Evolutionary conservation across 495 filamentous ascomycete genomes (phyloP).

Genomic region (Thermochaetoides thermophila): DNA sequence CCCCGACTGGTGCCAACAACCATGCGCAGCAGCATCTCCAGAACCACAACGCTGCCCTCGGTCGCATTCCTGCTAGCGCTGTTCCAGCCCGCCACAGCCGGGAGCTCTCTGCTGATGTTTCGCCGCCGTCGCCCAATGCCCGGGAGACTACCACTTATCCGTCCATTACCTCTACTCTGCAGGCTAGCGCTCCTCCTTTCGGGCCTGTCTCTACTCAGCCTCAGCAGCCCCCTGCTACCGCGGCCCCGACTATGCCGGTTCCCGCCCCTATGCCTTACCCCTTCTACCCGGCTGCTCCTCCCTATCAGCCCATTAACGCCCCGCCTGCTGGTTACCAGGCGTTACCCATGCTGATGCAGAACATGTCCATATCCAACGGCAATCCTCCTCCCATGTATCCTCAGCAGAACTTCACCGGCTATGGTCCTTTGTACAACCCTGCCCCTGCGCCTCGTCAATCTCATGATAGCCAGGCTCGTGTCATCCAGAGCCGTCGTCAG

Average conservation of each 20-base stretch:
- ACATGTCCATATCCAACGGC: slow-evolving; percentile 34
- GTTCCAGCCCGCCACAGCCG: slow-evolving; percentile 50
- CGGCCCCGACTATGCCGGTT: slow-evolving; percentile 21
- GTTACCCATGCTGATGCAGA: slow-evolving; percentile 48
- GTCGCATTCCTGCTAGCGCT: slow-evolving; percentile 53
- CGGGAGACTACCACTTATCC: slow-evolving; percentile 36
- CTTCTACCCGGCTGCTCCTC: slow-evolving; percentile 19
- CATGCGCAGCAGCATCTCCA: slow-evolving; percentile 66
- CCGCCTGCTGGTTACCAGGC: slow-evolving; percentile 21
- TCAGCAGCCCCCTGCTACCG: slow-evolving; percentile 16
- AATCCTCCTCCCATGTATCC: slow-evolving; percentile 27
- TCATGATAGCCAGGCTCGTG: slow-evolving; percentile 53
- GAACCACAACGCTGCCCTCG: slow-evolving; percentile 68
- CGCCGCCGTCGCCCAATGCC: slow-evolving; percentile 21
- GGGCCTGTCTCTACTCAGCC: slow-evolving; percentile 30
- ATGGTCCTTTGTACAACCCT: slow-evolving; percentile 27
- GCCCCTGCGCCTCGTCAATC: slow-evolving; percentile 15
- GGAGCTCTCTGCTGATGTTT: slow-evolving; percentile 40
- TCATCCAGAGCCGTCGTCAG: slow-evolving; percentile 51
- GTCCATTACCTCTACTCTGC: slow-evolving; percentile 52
- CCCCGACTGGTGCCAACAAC: slow-evolving; percentile 27
- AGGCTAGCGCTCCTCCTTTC: slow-evolving; percentile 64
- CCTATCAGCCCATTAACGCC: slow-evolving; percentile 13
- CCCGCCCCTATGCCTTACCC: slow-evolving; percentile 23
- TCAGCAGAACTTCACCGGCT: slow-evolving; percentile 33